Evolutionary conservation across 352 stramenopile genomes (phyloP).

Genomic region (Pythium plurisporium): DNA sequence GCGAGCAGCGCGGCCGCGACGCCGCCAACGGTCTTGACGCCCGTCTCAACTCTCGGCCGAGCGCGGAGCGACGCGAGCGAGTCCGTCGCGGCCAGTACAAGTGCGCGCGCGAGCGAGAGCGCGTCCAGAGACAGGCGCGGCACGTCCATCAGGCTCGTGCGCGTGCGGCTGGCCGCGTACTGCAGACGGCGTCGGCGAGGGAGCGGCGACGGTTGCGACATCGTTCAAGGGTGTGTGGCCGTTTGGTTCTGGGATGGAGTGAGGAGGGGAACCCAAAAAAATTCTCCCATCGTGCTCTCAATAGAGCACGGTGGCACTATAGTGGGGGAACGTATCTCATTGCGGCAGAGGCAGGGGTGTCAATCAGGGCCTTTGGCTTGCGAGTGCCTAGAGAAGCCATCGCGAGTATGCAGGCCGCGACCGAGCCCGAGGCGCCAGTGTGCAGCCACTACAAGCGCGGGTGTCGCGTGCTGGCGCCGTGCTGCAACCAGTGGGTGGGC

Average conservation of each 20-base stretch:
- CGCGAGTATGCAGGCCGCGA: neutral
- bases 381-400: no score
- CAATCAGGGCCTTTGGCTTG: no score
- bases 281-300: neutral
- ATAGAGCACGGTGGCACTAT: no score
- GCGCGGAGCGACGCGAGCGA: conserved; percentile 25
- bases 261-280: neutral
- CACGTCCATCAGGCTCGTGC: conserved; percentile 9
- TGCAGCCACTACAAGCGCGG: conserved; percentile 63
- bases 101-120: conserved; percentile 14
- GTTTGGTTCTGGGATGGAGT: neutral
- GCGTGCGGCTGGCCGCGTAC: neutral
- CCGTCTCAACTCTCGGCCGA: conserved; percentile 39
- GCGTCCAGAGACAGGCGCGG: conserved; percentile 17
- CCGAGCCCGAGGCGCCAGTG: neutral
- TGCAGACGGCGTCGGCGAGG: neutral
- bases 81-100: conserved; percentile 21
- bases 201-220: conserved; percentile 2
- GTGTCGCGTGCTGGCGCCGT: conserved; percentile 67
- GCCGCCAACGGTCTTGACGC: conserved; percentile 55
- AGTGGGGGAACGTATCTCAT: no score
- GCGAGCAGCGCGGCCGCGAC: conserved; percentile 54
- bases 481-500: conserved; percentile 67
- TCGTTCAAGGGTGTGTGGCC: neutral
- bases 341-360: no score